Evolutionary conservation across 257 asterid species (phyloP), one percentile per base, ranked within the genome.

Genomic region (Plantago ovata): DNA sequence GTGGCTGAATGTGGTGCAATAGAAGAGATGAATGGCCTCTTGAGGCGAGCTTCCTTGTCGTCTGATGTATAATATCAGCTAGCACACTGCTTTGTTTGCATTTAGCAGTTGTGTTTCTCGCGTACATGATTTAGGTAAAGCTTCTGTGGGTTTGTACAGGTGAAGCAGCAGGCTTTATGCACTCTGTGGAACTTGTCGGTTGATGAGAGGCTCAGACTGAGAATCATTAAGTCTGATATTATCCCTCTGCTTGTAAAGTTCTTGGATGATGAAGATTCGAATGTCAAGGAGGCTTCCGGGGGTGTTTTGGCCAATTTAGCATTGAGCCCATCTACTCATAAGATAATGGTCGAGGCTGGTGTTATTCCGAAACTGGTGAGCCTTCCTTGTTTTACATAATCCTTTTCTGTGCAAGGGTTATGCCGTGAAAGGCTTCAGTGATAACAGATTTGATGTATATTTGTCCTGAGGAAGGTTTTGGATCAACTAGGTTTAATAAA

Each of bases 1-100:
- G 95, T 90, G 32, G 96, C 89, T 13, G 84, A 60, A 64, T 82
- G 91, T 71, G 95, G 95, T 49, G 90, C 96, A 21, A 69, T 90
- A 52, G 96, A 87, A 76, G 98, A 82, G 81, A 77, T 87, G 60
- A 69, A 84, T 20, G 75, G 56, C 76, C 56, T 87, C 59, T 64
- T 90, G 61, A 79, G 77, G 56, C 83, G 86, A 41, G 58, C 87
- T 52, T 71, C 84, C 47, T 56, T 82, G 70, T 79, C 94, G 60
- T 62, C 80, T 63, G 69, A 82, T 66, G 98, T 85, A 75, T 32
- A 46, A 38, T 64, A 61, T 36, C 44, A 46, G 44, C 47, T 46
- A n/a, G 12, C 56, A 32, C 58, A 12, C 22, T n/a, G 5, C 52
- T 54, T 7, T 50, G 13, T 13, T 65, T 57, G 64, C 19, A 52